Evolutionary conservation across 805 yeast species (phyloP), one percentile per base, ranked within the genome.

Genomic region (Spathaspora boniae): DNA sequence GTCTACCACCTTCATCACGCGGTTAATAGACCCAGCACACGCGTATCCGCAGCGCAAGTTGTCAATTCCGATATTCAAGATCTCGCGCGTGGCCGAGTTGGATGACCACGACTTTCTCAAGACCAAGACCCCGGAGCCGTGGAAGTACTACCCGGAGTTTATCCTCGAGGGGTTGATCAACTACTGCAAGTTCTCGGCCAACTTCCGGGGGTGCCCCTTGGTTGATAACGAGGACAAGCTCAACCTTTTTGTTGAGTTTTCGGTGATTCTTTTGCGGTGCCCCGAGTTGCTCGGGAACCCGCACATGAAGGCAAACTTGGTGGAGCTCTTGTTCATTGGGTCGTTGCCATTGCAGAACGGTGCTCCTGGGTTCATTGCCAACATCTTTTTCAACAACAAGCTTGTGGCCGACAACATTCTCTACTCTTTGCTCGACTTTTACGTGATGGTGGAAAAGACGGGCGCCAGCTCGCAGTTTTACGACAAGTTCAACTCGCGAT

Each of bases 381-480:
- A 70, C 5, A 68, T 82, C 6, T 79, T 87, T 57, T 79, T 73
- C 47, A 64, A 77, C 8, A 80, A 87, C 48, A 71, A 74, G 35
- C 50, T 82, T 16, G 82, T 87, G 2, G 61, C 65, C 20, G 67
- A 79, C 25, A 78, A 88, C 54, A 55, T 93, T 43, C 65, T 93
- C 38, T 88, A 86, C 50, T 84, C 96, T 1, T 69, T 93, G 38
- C 72, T 93, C 60, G 94, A 87, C 49, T 84, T 88, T 43, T 93
- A 91, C 57, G 95, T 93, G 23, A 86, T 86, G 71, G 89, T 91
- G 33, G 99, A 93, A 57, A 88, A 86, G 51, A 93, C 98, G 0
- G 98, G 98, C 7, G 83, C 96, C 2, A 81, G 91, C 6, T 80
- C 94, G 0, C 98, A 93, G 60, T 93, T 91, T 54, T 91, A 91